Evolutionary conservation across 2,329 filamentous ascomycete genomes (phyloP).

Genomic region (Microcera coccophila): DNA sequence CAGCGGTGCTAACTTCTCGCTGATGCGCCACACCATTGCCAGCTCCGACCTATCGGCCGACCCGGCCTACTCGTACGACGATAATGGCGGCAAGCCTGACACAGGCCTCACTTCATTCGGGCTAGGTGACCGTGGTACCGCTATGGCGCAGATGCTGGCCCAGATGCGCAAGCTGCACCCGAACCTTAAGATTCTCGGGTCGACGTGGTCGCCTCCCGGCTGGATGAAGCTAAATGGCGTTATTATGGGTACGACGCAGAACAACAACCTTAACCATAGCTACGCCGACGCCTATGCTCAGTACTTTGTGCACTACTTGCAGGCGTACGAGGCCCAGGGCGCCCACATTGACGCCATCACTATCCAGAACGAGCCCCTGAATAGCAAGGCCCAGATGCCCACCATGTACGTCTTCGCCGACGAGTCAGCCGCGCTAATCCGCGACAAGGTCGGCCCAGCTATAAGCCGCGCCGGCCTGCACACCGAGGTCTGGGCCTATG

Average conservation of each 20-base stretch:
- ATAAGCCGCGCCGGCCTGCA: constrained; percentile 36
- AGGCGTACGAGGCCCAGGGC: constrained; percentile 35
- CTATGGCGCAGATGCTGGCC: constrained; percentile 37
- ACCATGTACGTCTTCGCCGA: constrained; percentile 39
- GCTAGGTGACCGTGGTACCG: constrained; percentile 36
- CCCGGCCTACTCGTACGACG: constrained; percentile 40
- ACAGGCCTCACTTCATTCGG: constrained; percentile 25
- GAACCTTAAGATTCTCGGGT: constrained; percentile 35
- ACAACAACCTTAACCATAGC: constrained; percentile 37
- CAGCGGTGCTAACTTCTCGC: constrained; percentile 36
- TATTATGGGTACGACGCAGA: constrained; percentile 31
- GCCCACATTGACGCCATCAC: constrained; percentile 40
- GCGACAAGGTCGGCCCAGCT: constrained; percentile 37
- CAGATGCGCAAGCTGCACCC: constrained; percentile 35
- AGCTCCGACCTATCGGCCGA: constrained; percentile 38
- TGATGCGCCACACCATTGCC: constrained; percentile 40
- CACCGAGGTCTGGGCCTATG: constrained; percentile 45
- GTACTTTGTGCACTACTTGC: constrained; percentile 41
- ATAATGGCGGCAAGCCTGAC: constrained; percentile 14
- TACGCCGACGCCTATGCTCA: constrained; percentile 33
- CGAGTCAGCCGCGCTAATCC: constrained; percentile 36
- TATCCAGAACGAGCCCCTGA: constrained; percentile 43
- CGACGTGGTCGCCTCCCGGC: constrained; percentile 38
- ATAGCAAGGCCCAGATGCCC: constrained; percentile 35
- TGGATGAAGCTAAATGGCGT: constrained; percentile 41